Evolutionary conservation across 192 early-diverging fungal genomes (phyloP), one percentile per base, ranked within the genome.

Genomic region (Paraglomus occultum): DNA sequence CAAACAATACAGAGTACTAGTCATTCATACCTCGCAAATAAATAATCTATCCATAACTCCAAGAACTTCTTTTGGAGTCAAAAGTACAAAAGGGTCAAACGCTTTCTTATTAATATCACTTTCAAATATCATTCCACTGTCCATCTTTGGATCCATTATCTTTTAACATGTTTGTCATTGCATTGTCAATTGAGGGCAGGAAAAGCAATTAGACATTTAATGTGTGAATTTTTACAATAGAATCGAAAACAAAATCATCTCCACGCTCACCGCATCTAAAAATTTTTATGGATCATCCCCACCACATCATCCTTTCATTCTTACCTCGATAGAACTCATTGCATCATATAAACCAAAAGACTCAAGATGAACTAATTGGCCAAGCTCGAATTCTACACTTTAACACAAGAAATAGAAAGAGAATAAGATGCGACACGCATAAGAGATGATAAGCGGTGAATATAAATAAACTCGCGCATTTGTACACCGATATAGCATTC

Each of bases 101-200:
- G 68, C 67, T 15, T 70, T 71, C 15, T 67, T 72, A 6, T 70
- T 74, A 0, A 62, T 58, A 62, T 73, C 73, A 11, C 79, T 80
- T 42, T 79, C 72, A 8, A 84, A 39, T 9, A 80, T 61, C 82
- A 87, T 87, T 10, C 85, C 83, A 5, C 83, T 87, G 47, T 87
- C 85, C 85, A 87, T 84, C 46, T 83, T 80, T 12, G 85, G 83
- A 71, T 87, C 82, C 82, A 84, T 85, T 23, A 88, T 84, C 76
- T 88, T 31, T 31, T 31, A 2, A 31, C 3, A 3, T 31, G 31
- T 31, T 31, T 31, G 31, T 31, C 31, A 31, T 31, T 31, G 31
- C 31, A 31, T 31, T 31, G 3, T 31, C 1, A 31, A 31, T 31
- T 31, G 31, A n/a, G 31, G 31, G 3, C 31, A 3, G 31, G 31